phyloP scores from a whole-genome alignment of 1,284 basidiomycete genomes.

The Cryptococcus sp. region DNA sequence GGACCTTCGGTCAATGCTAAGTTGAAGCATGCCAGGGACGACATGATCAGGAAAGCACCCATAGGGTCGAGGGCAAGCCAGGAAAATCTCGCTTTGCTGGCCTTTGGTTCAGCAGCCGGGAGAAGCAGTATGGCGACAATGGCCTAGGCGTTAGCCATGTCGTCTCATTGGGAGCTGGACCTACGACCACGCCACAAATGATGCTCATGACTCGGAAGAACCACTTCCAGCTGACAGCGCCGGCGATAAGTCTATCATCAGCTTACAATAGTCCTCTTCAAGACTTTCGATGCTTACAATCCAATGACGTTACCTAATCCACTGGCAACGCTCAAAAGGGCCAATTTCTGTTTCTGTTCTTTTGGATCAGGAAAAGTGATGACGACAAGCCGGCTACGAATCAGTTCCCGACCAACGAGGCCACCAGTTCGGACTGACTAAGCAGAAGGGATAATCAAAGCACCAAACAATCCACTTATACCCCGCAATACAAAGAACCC shows the following conservation, averaged over 20 bases:
- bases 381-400: constrained; percentile 23
- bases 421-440: constrained; percentile 15
- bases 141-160: no score
- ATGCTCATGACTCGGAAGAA: constrained; percentile 44
- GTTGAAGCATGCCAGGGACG: constrained; percentile 40
- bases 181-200: constrained; percentile 10
- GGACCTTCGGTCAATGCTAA: constrained; percentile 42
- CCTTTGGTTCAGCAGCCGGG: no score
- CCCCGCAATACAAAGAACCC: constrained; percentile 45
- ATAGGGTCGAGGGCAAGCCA: constrained; percentile 44
- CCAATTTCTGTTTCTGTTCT: constrained; percentile 34
- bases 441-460: constrained; percentile 34
- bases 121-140: no score
- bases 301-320: constrained; percentile 35
- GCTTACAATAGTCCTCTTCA: background rate
- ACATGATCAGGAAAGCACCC: constrained; percentile 38
- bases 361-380: constrained; percentile 39
- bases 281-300: constrained; percentile 14
- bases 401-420: background rate
- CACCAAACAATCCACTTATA: constrained; percentile 37
- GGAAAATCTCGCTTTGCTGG: no score
- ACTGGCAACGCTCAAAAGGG: constrained; percentile 26
- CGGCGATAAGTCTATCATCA: background rate
- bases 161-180: background rate
- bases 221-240: constrained; percentile 21